A percentile compares a stretch with the other conserved stretches of the same genome.
Conservation (phyloP, 306 rosid species). For the Cucurbita argyrosperma region DNA sequence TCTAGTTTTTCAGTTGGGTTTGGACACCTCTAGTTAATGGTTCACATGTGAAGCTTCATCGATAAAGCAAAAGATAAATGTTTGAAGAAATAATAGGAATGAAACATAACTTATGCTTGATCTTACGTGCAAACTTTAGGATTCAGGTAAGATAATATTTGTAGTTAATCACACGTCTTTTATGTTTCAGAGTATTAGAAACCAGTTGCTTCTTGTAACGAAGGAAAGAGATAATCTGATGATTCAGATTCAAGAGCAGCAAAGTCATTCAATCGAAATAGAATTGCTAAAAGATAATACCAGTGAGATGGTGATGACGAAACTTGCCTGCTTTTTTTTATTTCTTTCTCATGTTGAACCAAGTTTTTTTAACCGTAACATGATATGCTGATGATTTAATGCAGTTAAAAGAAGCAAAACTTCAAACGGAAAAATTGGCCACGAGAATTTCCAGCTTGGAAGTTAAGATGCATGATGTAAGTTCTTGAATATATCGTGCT, state of each 20-base stretch:
- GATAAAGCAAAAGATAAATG: not conserved
- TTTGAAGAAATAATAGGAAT: not conserved
- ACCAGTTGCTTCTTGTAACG: conserved; percentile 23
- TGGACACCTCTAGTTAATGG: not conserved
- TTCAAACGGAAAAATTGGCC: conserved; percentile 41
- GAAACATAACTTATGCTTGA: not conserved
- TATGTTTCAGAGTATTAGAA: conserved; percentile 31
- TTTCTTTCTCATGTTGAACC: not conserved
- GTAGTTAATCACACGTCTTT: not conserved
- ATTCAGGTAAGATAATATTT: not conserved
- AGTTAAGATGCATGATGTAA: conserved; percentile 41
- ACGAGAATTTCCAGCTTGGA: conserved; percentile 39
- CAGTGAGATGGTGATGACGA: conserved; percentile 22
- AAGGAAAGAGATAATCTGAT: conserved; percentile 44
- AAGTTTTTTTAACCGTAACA: not conserved
- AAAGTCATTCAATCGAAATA: conserved; percentile 26
- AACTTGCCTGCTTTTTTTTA: conserved; percentile 3
- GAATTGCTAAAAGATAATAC: conserved; percentile 23
- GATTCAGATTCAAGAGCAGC: conserved; percentile 36
- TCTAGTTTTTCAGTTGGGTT: not conserved
- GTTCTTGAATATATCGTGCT: conserved; percentile 1
- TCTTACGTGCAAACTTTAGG: not conserved
- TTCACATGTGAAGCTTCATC: not conserved
- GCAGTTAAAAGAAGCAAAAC: conserved; percentile 36
- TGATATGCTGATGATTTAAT: not conserved